phyloP scores from a whole-genome alignment of 2,329 filamentous ascomycete species.

The Clonostachys chloroleuca region DNA sequence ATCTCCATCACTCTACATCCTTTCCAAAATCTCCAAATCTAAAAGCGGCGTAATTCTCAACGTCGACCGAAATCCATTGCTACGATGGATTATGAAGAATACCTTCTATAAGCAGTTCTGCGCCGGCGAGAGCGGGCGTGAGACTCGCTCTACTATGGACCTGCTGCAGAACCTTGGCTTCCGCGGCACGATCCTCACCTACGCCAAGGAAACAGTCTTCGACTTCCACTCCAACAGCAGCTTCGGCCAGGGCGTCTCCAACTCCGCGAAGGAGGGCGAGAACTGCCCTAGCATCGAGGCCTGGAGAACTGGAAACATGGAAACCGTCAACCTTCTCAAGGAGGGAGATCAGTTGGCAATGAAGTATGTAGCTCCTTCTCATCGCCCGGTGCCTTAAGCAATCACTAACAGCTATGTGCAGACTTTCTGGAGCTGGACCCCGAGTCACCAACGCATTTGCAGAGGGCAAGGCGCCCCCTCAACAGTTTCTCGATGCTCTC shows the following conservation, averaged over 20 bases:
- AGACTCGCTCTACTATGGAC: constrained; percentile 36
- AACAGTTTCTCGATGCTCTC: constrained; percentile 34
- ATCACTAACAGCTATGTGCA: constrained; percentile 4
- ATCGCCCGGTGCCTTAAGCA: too few species aligned
- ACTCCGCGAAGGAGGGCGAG: constrained; percentile 19
- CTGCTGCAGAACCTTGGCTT: constrained; percentile 44
- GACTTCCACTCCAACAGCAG: constrained; percentile 23
- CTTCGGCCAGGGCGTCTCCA: constrained; percentile 8
- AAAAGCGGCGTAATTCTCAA: constrained; percentile 26
- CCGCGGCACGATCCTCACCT: constrained; percentile 51
- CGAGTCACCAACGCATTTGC: constrained; percentile 29
- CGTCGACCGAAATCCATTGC: constrained; percentile 43
- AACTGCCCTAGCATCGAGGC: constrained; percentile 22
- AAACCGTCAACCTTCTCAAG: constrained; percentile 20
- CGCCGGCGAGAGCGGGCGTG: constrained; percentile 39
- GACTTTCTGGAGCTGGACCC: constrained; percentile 35
- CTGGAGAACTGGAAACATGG: constrained; percentile 23
- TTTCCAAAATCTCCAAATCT: background rate
- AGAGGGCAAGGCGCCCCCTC: constrained; percentile 22
- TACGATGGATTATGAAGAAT: constrained; percentile 40
- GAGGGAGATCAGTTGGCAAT: constrained; percentile 29
- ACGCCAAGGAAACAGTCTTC: constrained; percentile 37
- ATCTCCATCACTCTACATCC: background rate
- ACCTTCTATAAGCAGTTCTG: constrained; percentile 54
- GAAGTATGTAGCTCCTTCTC: constrained; percentile 20